These are phyloP conservation scores for Grigorovia transvaalensis DNA, from an alignment of 805 yeast species.

Conservation along the genomic window DNA sequence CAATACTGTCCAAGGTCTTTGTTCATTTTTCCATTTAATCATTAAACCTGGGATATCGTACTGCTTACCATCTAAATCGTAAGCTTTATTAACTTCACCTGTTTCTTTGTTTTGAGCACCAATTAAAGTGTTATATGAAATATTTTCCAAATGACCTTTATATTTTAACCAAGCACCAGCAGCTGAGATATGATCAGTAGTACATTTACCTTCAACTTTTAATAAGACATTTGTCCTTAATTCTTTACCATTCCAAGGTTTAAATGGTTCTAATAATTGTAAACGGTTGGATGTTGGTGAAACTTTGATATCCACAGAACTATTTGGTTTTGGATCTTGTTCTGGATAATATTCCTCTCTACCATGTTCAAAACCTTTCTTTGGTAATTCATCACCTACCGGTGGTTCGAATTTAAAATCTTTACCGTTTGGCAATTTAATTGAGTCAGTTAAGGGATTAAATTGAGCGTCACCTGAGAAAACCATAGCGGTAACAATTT, in stretches of 20 bases:
- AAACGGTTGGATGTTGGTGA: slow-evolving; percentile 85
- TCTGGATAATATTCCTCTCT: slow-evolving; percentile 68
- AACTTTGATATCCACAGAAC: slow-evolving; percentile 54
- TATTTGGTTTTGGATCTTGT: slow-evolving; percentile 52
- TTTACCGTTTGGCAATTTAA: slow-evolving; percentile 58
- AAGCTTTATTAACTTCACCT: slow-evolving; percentile 86
- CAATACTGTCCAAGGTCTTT: slow-evolving; percentile 84
- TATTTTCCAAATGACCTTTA: slow-evolving; percentile 95
- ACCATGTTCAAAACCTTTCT: slow-evolving; percentile 65
- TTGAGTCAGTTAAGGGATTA: slow-evolving; percentile 84
- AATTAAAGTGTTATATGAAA: slow-evolving; percentile 86
- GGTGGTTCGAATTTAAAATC: slow-evolving; percentile 74
- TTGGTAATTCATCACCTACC: slow-evolving; percentile 75
- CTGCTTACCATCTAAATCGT: slow-evolving; percentile 70
- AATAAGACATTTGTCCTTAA: slow-evolving; percentile 62
- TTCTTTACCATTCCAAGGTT: slow-evolving; percentile 80
- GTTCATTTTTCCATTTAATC: slow-evolving; percentile 86
- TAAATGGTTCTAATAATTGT: slow-evolving; percentile 82
- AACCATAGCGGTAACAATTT: slow-evolving; percentile 92
- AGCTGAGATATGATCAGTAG: slow-evolving; percentile 97
- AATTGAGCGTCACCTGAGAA: slow-evolving; percentile 87
- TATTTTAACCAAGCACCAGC: slow-evolving; percentile 99
- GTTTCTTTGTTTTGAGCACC: slow-evolving; percentile 97
- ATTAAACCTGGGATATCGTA: slow-evolving; percentile 89
- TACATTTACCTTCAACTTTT: slow-evolving; percentile 96